Evolutionary conservation across 2,329 filamentous ascomycete genomes (phyloP).

Genomic region (Dryadomyces quercivorus): DNA sequence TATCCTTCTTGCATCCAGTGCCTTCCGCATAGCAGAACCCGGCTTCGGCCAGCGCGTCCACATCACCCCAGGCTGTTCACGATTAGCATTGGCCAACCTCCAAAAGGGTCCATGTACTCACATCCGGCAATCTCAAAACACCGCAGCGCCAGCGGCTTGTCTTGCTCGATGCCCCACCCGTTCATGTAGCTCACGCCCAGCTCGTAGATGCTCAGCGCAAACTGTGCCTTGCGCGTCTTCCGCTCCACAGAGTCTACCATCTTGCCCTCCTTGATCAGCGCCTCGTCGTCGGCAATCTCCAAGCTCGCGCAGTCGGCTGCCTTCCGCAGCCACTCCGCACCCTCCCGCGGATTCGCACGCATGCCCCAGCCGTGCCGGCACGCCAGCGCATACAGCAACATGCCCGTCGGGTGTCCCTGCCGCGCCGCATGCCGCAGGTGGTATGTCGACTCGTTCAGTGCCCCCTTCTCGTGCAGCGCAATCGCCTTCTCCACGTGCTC

Average conservation of each 20-base stretch:
- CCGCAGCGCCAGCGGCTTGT: constrained; percentile 73
- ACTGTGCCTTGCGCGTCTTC: constrained; percentile 81
- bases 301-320: constrained; percentile 74
- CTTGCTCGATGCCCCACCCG: constrained; percentile 92
- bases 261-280: constrained; percentile 48
- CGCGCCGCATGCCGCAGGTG: constrained; percentile 83
- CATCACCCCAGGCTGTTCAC: constrained; percentile 70
- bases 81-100: background rate
- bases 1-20: constrained; percentile 86
- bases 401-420: constrained; percentile 78
- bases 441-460: constrained; percentile 88
- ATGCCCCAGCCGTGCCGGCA: constrained; percentile 98
- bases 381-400: constrained; percentile 90
- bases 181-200: constrained; percentile 95
- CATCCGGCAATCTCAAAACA: constrained; percentile 94
- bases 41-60: constrained; percentile 84
- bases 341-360: constrained; percentile 81
- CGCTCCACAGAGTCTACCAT: constrained; percentile 53
- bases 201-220: constrained; percentile 92
- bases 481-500: constrained; percentile 88
- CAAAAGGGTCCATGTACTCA: constrained; percentile 26
- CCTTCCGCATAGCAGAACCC: constrained; percentile 95
- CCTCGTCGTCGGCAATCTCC: constrained; percentile 75
- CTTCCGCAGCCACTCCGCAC: constrained; percentile 82
- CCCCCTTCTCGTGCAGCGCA: constrained; percentile 75